A percentile compares a stretch with the other conserved stretches of the same genome.
Evolutionary conservation across 768 basidiomycete species (phyloP).

Genomic region (Solioccasus polychromus): DNA sequence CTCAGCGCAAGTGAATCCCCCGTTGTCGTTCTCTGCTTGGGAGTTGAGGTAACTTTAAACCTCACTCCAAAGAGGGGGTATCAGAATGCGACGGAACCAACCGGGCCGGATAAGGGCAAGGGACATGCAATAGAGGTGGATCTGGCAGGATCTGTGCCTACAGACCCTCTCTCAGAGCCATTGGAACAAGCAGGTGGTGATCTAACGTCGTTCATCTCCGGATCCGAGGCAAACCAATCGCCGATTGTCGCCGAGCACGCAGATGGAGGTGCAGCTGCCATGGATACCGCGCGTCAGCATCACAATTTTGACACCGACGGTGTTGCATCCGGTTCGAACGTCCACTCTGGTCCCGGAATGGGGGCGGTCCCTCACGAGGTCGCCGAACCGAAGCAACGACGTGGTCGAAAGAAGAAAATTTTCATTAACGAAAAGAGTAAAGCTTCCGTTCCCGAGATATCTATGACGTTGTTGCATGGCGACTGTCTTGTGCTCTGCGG

Average conservation of each 20-base stretch:
- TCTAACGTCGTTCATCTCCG: background rate
- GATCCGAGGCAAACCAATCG: background rate
- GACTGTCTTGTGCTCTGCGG: constrained; percentile 37
- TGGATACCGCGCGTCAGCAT: constrained; percentile 8
- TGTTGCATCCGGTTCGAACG: background rate
- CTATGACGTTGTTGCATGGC: constrained; percentile 38
- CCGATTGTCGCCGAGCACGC: constrained; percentile 2
- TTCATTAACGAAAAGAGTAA: constrained; percentile 16
- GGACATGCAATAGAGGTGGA: constrained; percentile 6
- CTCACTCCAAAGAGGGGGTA: constrained; percentile 28
- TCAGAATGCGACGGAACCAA: background rate
- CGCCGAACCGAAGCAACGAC: background rate
- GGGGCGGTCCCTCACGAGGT: constrained; percentile 1
- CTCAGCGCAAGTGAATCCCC: constrained; percentile 22
- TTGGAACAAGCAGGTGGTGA: background rate
- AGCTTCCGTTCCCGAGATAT: constrained; percentile 16
- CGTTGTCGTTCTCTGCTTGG: constrained; percentile 25
- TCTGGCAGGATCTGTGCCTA: constrained; percentile 3
- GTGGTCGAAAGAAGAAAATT: constrained; percentile 17
- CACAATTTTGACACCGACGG: background rate
- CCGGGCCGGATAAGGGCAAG: constrained; percentile 11
- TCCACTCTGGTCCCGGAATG: background rate
- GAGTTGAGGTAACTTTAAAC: constrained; percentile 21
- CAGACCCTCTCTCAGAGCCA: background rate
- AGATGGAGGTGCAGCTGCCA: background rate